These are phyloP conservation scores for Peronospora belbahrii DNA, from an alignment of 352 stramenopile species.

Conservation along the genomic window DNA sequence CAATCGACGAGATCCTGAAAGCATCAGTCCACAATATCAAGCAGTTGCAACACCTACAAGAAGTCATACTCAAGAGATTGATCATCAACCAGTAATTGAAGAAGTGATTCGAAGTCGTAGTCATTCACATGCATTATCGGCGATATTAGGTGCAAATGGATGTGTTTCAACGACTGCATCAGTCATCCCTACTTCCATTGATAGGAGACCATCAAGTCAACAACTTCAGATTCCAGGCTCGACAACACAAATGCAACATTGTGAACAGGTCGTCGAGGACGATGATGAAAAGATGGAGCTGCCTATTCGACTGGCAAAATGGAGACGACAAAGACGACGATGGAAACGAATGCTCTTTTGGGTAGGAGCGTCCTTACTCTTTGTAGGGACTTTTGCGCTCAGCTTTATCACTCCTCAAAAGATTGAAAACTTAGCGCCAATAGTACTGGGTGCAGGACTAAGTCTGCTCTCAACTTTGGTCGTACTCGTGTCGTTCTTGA, in stretches of 20 bases:
- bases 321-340: conserved; percentile 16
- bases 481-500: conserved; percentile 48
- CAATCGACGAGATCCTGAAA: not conserved
- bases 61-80: conserved; percentile 9
- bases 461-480: conserved; percentile 45
- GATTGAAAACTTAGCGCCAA: conserved; percentile 33
- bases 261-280: conserved; percentile 3
- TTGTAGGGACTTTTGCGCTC: conserved; percentile 35
- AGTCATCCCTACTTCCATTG: conserved; percentile 3
- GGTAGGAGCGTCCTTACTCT: conserved; percentile 19
- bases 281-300: conserved; percentile 25
- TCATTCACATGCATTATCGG: conserved; percentile 40
- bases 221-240: conserved; percentile 9
- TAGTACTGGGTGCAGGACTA: conserved; percentile 39
- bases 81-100: conserved; percentile 5
- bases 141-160: conserved; percentile 27
- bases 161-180: conserved; percentile 6
- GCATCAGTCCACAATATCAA: conserved; percentile 31
- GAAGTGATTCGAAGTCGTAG: conserved; percentile 17
- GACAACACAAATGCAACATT: conserved; percentile 1
- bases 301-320: conserved; percentile 22
- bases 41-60: conserved; percentile 25
- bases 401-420: conserved; percentile 33
- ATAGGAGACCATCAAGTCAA: conserved; percentile 21
- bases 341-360: conserved; percentile 28